Evolutionary conservation across 2,329 filamentous ascomycete species (phyloP), one percentile per base, ranked within the genome.

Genomic region (Geosmithia morbida): DNA sequence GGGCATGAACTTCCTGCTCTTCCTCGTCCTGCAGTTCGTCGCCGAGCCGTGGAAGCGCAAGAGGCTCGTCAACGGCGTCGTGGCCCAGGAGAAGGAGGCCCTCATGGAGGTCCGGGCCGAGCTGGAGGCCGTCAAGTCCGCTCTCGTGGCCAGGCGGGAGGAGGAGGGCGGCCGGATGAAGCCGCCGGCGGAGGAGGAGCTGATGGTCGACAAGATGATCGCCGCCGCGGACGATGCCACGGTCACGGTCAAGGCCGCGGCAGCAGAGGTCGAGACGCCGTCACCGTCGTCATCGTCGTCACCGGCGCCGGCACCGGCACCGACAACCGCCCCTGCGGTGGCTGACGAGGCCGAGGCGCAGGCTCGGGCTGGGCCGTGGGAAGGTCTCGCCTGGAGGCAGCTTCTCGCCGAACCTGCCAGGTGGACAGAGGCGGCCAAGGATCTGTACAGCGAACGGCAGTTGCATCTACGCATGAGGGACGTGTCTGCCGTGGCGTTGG

Each of bases 1-100:
- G 92, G 90, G 90, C 20, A 78, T 97, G 58, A 98, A 98, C 60
- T 85, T 97, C 30, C 62, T 97, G 51, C 67, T 98, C 44, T 87
- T 98, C 59, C 66, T 98, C 47, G 74, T 89, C 17, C 81, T 94
- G 55, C 83, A 96, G 65, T 82, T 94, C 55, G 79, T 92, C 18
- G 83, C 95, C 51, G 90, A 98, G 71, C 92, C 92, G 3, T 97
- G 90, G 87, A 80, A 88, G 55, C 72, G 92, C 55, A 74, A 71
- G 58, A 73, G 87, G 56, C 75, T 98, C 51, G 87, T 97, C 49
- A 79, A 75, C 54, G 89, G 85, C 20, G 87, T 92, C 55, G 85
- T 87, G 53, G 83, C 87, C 56, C 83, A 86, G 57, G 83, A 87
- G 61, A 79, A 83, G 66, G 74, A 64, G 16, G 61, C 69, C 22